These are phyloP conservation scores for Austroboletus niveus DNA, from an alignment of 1,284 basidiomycete species.

Conservation along the genomic window DNA sequence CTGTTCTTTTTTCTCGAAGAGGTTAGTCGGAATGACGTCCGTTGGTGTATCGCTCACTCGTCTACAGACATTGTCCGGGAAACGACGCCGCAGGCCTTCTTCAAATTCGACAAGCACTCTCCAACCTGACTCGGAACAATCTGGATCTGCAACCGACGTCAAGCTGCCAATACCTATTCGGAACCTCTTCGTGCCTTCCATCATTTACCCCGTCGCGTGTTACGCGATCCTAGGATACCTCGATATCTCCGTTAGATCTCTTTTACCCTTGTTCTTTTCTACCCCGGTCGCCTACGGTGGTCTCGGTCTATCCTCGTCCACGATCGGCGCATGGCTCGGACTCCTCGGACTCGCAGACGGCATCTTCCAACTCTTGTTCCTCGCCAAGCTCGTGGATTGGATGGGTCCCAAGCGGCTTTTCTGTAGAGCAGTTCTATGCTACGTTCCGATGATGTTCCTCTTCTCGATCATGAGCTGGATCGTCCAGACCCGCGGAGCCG, in stretches of 20 bases:
- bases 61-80: conserved; percentile 15
- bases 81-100: conserved; percentile 3
- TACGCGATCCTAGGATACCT: conserved; percentile 56
- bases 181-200: conserved; percentile 44
- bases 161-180: conserved; percentile 37
- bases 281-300: conserved; percentile 57
- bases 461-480: conserved; percentile 54
- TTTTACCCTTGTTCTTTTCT: conserved; percentile 58
- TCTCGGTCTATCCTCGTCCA: conserved; percentile 45
- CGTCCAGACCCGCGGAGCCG: conserved; percentile 17
- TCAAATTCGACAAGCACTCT: background rate
- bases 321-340: conserved; percentile 48
- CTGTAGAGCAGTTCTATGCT: conserved; percentile 44
- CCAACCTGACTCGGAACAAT: conserved; percentile 6
- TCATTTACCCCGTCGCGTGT: conserved; percentile 56
- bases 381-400: conserved; percentile 47
- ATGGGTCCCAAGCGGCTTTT: conserved; percentile 54
- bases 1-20: conserved; percentile 45
- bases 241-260: conserved; percentile 52
- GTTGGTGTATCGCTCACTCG: conserved; percentile 5
- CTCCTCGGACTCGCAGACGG: conserved; percentile 51
- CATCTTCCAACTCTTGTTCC: conserved; percentile 52
- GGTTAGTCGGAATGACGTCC: conserved; percentile 30
- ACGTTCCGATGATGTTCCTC: conserved; percentile 47
- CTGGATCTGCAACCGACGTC: background rate